A percentile compares a stretch with the other conserved stretches of the same genome.
Conservation (phyloP, 148 eudicot species). For the Heliosperma pusillum region DNA sequence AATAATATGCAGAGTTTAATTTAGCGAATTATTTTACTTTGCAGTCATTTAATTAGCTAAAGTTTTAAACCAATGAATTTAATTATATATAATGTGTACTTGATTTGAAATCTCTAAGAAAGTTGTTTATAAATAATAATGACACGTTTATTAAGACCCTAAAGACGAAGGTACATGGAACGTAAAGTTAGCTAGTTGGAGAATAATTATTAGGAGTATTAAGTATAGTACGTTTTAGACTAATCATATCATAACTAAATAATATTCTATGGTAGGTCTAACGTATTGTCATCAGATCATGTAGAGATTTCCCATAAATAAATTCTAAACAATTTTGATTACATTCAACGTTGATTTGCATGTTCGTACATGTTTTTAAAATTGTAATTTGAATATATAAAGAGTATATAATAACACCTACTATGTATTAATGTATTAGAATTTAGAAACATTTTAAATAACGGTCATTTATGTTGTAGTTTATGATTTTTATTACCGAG, state of each 20-base stretch:
- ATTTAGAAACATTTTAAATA: background rate
- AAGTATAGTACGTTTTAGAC: conserved; percentile 3
- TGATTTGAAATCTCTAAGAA: too few relatives aligned
- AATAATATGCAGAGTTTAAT: too few relatives aligned
- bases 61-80: too few relatives aligned
- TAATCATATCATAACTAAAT: background rate
- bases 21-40: too few relatives aligned
- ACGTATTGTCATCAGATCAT: conserved; percentile 14
- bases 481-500: too few relatives aligned
- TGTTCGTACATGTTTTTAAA: background rate
- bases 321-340: background rate
- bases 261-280: conserved; percentile 5
- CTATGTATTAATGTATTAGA: too few relatives aligned
- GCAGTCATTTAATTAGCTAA: too few relatives aligned
- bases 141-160: conserved; percentile 22
- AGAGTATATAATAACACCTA: too few relatives aligned
- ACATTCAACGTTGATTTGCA: background rate
- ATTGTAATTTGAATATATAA: too few relatives aligned
- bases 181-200: background rate
- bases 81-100: too few relatives aligned
- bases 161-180: background rate
- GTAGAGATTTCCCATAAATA: background rate
- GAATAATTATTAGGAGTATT: conserved; percentile 7
- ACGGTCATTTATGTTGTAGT: background rate
- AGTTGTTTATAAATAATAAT: background rate